Conservation (phyloP, 306 rosid species). For the Malus sylvestris region DNA sequence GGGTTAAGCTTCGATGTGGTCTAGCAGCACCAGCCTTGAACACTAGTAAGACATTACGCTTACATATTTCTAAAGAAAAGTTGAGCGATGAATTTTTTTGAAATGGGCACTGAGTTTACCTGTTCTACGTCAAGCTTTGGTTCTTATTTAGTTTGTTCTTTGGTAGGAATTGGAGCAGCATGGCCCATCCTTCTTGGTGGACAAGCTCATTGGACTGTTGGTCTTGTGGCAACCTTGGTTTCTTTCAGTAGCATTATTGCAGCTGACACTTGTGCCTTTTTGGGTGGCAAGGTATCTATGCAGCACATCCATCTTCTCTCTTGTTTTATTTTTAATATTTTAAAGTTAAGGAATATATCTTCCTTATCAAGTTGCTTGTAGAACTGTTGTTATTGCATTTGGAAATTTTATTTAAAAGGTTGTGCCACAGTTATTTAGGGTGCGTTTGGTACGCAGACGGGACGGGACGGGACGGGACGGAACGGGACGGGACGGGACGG, state of each 20-base stretch:
- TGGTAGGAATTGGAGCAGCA: slow-evolving; percentile 38
- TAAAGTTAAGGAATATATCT: neutral
- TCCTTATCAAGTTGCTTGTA: neutral
- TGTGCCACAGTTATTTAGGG: neutral
- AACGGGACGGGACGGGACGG: too few species aligned
- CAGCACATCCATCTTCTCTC: slow-evolving; percentile 1
- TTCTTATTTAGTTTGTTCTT: neutral
- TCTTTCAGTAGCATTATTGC: slow-evolving; percentile 81
- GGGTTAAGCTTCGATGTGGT: slow-evolving; percentile 99
- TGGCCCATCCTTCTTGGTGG: slow-evolving; percentile 58
- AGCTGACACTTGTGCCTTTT: slow-evolving; percentile 83
- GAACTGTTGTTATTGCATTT: neutral
- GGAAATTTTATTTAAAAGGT: neutral
- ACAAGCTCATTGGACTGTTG: slow-evolving; percentile 89
- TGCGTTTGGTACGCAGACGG: too few species aligned
- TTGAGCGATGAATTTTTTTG: neutral
- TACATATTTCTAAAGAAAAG: neutral
- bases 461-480: too few species aligned
- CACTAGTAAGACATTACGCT: slow-evolving; percentile 43
- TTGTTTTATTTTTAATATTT: neutral
- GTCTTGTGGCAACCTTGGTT: slow-evolving; percentile 90
- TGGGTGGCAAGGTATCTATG: slow-evolving; percentile 85
- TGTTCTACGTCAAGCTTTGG: neutral
- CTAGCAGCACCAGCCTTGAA: slow-evolving; percentile 86
- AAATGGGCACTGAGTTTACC: neutral